These are phyloP conservation scores for Aegilops tauschii DNA, from an alignment of 176 grass and related monocot species.

Conservation along the genomic window DNA sequence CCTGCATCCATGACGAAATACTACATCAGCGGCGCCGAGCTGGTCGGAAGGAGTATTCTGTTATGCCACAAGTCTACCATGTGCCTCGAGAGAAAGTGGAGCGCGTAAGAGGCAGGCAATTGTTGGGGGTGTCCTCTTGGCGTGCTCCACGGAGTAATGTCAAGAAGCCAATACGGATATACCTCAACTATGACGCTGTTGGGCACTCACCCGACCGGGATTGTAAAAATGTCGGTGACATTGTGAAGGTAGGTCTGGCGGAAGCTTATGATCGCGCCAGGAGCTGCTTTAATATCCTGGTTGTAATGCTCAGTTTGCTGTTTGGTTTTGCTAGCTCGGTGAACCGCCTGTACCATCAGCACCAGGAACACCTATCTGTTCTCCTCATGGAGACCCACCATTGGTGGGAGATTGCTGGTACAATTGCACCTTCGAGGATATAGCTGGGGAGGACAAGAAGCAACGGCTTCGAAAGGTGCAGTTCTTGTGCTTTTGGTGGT, in stretches of 20 bases:
- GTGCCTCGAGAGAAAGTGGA: constrained; percentile 29
- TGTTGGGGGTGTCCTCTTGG: constrained; percentile 52
- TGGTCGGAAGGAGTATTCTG: constrained; percentile 86
- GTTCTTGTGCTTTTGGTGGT: constrained; percentile 26
- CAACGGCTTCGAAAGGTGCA: constrained; percentile 94
- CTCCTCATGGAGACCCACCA: constrained; percentile 79
- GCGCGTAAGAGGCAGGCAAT: constrained; percentile 47
- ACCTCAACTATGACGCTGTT: constrained; percentile 98
- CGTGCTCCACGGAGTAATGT: constrained; percentile 32
- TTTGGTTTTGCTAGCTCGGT: constrained; percentile 62
- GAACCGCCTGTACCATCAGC: constrained; percentile 62
- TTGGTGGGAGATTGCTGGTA: constrained; percentile 96
- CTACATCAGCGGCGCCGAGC: constrained; percentile 74
- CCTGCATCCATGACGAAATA: constrained; percentile 98
- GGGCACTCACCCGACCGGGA: constrained; percentile 87
- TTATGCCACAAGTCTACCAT: constrained; percentile 89
- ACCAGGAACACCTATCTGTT: constrained; percentile 63
- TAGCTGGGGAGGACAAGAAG: constrained; percentile 89
- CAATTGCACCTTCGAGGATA: constrained; percentile 90
- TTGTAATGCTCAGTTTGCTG: neutral
- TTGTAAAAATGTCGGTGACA: constrained; percentile 76
- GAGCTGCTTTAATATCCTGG: neutral
- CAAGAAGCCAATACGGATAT: constrained; percentile 88
- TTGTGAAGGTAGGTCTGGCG: constrained; percentile 58
- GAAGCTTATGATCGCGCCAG: neutral